These are phyloP conservation scores for Cicer arietinum DNA, from an alignment of 306 rosid species.

Conservation along the genomic window DNA sequence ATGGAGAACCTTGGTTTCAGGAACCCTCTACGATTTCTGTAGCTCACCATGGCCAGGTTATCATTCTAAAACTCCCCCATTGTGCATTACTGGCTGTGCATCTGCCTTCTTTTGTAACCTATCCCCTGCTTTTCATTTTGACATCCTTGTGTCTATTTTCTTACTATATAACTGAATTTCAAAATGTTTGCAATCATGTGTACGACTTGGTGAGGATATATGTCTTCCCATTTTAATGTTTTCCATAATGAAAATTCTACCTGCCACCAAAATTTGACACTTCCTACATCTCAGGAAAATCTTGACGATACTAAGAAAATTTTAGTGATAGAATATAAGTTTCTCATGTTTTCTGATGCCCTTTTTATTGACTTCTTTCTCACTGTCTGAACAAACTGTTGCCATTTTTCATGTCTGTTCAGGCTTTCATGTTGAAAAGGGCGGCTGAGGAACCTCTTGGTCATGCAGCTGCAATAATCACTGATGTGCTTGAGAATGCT, in stretches of 20 bases:
- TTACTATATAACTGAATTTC: constrained; percentile 30
- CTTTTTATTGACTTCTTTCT: constrained; percentile 23
- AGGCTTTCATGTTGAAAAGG: constrained; percentile 98
- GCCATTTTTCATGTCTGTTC: constrained; percentile 38
- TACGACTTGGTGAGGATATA: constrained; percentile 18
- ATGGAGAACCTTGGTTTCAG: constrained; percentile 99
- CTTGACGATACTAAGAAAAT: constrained; percentile 12
- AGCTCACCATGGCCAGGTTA: constrained; percentile 96
- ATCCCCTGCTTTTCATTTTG: background rate
- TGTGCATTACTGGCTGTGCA: constrained; percentile 25
- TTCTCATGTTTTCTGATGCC: constrained; percentile 25
- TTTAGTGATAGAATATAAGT: background rate
- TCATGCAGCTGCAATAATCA: constrained; percentile 94
- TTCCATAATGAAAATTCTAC: constrained; percentile 1
- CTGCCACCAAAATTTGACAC: constrained; percentile 20
- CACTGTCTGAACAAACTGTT: constrained; percentile 9
- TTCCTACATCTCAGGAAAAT: constrained; percentile 26
- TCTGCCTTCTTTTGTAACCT: constrained; percentile 1
- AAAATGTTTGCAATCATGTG: constrained; percentile 16
- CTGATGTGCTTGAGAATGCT: constrained; percentile 95
- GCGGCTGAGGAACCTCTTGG: constrained; percentile 97
- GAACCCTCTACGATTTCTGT: constrained; percentile 72
- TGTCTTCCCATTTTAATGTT: constrained; percentile 14
- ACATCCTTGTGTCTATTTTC: background rate
- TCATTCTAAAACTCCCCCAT: constrained; percentile 35